A percentile compares a stretch with the other conserved stretches of the same genome.
Conservation (phyloP, 208 protist species). For the Blechomonas ayalai region DNA sequence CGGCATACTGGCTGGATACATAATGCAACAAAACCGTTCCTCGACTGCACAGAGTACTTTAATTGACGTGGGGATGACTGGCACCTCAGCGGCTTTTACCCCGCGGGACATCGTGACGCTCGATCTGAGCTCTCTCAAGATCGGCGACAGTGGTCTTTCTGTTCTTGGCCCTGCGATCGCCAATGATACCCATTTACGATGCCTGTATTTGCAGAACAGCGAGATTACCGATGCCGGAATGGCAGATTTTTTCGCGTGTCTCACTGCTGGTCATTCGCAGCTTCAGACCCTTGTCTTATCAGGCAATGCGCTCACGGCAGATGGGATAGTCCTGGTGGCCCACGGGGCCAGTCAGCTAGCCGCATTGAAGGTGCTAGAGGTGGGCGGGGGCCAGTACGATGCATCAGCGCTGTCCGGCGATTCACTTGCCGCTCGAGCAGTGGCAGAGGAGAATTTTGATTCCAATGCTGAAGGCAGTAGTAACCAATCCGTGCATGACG, state of each 20-base stretch:
- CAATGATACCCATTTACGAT: conserved; percentile 22
- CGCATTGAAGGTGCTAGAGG: conserved; percentile 28
- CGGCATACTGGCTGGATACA: conserved; percentile 15
- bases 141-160: conserved; percentile 49
- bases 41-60: too few relatives aligned
- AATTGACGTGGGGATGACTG: too few relatives aligned
- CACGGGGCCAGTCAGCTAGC: conserved; percentile 6
- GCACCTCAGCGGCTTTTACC: too few relatives aligned
- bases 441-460: too few relatives aligned
- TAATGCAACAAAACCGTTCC: too few relatives aligned
- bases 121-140: conserved; percentile 43
- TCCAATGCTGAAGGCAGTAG: too few relatives aligned
- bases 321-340: conserved; percentile 17
- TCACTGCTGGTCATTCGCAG: conserved; percentile 10
- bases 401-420: conserved; percentile 1
- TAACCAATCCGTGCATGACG: too few relatives aligned
- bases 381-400: conserved; percentile 25
- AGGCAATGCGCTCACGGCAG: conserved; percentile 40
- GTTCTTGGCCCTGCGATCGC: conserved; percentile 27
- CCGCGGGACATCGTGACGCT: conserved; percentile 35
- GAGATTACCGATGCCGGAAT: conserved; percentile 47
- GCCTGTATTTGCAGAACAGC: conserved; percentile 39
- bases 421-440: too few relatives aligned
- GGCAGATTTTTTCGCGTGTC: conserved; percentile 7
- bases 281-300: conserved; percentile 29